Percentiles rank a stretch among this genome's conserved stretches.
phyloP scores from a whole-genome alignment of 768 basidiomycete genomes.

The Sistotremastrum suecicum region DNA sequence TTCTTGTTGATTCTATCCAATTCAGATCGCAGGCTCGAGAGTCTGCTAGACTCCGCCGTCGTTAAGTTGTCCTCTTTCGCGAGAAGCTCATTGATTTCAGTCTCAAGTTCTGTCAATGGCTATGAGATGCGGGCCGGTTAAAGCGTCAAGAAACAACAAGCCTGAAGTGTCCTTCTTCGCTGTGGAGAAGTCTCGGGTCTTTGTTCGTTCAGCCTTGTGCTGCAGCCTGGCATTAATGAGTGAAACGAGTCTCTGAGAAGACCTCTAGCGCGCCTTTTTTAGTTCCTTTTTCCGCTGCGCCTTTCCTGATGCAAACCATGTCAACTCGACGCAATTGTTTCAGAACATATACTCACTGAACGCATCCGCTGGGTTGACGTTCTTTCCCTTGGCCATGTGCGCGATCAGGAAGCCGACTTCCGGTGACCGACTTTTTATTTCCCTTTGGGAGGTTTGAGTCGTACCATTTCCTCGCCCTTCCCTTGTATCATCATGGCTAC shows the following conservation, averaged over 20 bases:
- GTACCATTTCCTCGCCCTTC: too few relatives aligned
- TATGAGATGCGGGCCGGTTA: not conserved
- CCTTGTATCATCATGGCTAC: too few relatives aligned
- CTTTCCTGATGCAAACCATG: constrained; percentile 45
- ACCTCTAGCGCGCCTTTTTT: constrained; percentile 56
- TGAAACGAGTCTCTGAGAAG: constrained; percentile 2
- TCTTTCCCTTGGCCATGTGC: constrained; percentile 73
- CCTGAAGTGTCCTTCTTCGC: constrained; percentile 92
- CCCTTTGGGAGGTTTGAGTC: too few relatives aligned
- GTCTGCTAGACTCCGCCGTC: constrained; percentile 44
- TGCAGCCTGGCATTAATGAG: constrained; percentile 31
- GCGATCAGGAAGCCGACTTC: too few relatives aligned
- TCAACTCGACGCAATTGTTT: constrained; percentile 1
- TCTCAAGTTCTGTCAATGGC: constrained; percentile 50
- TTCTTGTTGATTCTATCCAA: constrained; percentile 68
- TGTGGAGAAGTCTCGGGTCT: constrained; percentile 75
- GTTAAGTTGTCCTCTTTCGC: constrained; percentile 24
- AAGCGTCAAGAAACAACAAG: constrained; percentile 15
- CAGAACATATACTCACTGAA: constrained; percentile 41
- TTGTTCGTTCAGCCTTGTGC: constrained; percentile 80
- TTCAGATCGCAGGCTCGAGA: constrained; percentile 62
- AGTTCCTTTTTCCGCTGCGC: constrained; percentile 87
- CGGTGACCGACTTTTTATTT: too few relatives aligned
- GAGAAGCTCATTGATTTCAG: constrained; percentile 61
- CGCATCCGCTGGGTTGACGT: constrained; percentile 87